A percentile compares a stretch with the other conserved stretches of the same genome.
phyloP scores from a whole-genome alignment of 1,284 basidiomycete genomes.

The Tetrapyrgos nigripes region DNA sequence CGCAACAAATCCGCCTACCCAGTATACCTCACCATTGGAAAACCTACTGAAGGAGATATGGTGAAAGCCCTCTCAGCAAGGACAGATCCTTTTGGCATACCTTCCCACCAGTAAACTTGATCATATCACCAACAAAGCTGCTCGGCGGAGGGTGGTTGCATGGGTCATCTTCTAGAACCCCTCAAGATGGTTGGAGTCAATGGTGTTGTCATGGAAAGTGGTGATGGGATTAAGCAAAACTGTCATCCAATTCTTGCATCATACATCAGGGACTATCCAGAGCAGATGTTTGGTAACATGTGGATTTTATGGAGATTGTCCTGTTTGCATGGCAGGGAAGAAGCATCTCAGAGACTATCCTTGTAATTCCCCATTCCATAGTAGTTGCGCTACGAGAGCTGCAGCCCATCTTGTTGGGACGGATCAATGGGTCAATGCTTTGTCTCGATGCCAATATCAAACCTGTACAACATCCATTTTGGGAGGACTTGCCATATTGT shows the following conservation, averaged over 20 bases:
- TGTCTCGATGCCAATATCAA: too few relatives aligned
- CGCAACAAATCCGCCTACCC: too few relatives aligned
- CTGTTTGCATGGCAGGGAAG: not conserved
- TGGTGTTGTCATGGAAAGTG: conserved; percentile 33
- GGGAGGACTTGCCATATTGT: too few relatives aligned
- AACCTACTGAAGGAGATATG: too few relatives aligned
- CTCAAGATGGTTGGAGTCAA: conserved; percentile 29
- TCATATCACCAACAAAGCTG: conserved; percentile 31
- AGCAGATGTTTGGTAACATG: conserved; percentile 31
- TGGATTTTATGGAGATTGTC: not conserved
- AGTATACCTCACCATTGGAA: conserved; percentile 45
- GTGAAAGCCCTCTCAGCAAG: too few relatives aligned
- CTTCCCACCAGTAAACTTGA: too few relatives aligned
- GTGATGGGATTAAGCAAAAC: conserved; percentile 29
- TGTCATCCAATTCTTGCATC: too few relatives aligned
- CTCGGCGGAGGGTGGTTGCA: conserved; percentile 27
- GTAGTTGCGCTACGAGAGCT: too few relatives aligned
- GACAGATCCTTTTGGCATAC: too few relatives aligned
- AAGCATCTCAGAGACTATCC: not conserved
- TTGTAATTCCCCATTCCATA: too few relatives aligned
- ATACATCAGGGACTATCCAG: conserved; percentile 25
- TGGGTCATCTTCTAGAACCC: conserved; percentile 33
- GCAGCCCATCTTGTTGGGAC: not conserved
- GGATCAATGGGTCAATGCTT: not conserved
- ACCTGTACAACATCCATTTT: too few relatives aligned